Percentiles rank a stretch among this genome's conserved stretches.
phyloP scores from a whole-genome alignment of 2,329 filamentous ascomycete species.

The Epicoccum sorghinum region DNA sequence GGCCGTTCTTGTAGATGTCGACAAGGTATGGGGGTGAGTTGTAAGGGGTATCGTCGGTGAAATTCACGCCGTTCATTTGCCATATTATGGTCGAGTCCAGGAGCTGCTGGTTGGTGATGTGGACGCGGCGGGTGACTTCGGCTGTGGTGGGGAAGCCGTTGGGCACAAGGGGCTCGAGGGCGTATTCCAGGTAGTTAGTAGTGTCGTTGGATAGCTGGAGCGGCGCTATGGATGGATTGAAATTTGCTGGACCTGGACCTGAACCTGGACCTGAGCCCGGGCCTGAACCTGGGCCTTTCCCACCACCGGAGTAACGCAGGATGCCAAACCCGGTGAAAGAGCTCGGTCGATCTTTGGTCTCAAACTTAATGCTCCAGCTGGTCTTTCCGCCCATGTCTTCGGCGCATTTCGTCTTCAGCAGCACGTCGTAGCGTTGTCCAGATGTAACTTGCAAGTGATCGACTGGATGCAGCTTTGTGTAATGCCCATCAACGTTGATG shows the following conservation, averaged over 20 bases:
- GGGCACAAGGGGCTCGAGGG: constrained; percentile 41
- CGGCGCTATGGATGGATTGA: constrained; percentile 28
- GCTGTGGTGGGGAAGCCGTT: constrained; percentile 42
- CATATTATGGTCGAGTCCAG: constrained; percentile 27
- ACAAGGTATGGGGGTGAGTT: constrained; percentile 56
- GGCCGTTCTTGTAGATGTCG: constrained; percentile 58
- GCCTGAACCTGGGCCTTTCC: background rate
- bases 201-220: constrained; percentile 41
- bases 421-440: constrained; percentile 66
- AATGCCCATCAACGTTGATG: constrained; percentile 64
- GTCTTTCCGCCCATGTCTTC: constrained; percentile 53
- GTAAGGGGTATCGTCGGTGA: constrained; percentile 19
- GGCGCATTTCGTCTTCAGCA: constrained; percentile 60
- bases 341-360: constrained; percentile 58
- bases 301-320: constrained; percentile 44
- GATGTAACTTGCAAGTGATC: constrained; percentile 61
- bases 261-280: background rate
- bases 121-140: constrained; percentile 44
- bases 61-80: constrained; percentile 31
- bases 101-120: constrained; percentile 37
- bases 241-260: background rate
- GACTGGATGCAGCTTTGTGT: constrained; percentile 57
- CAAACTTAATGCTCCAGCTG: constrained; percentile 55
- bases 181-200: constrained; percentile 48
- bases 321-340: constrained; percentile 57